Evolutionary conservation across 805 yeast genomes (phyloP).

Genomic region (Zygoascus flipseniorum): DNA sequence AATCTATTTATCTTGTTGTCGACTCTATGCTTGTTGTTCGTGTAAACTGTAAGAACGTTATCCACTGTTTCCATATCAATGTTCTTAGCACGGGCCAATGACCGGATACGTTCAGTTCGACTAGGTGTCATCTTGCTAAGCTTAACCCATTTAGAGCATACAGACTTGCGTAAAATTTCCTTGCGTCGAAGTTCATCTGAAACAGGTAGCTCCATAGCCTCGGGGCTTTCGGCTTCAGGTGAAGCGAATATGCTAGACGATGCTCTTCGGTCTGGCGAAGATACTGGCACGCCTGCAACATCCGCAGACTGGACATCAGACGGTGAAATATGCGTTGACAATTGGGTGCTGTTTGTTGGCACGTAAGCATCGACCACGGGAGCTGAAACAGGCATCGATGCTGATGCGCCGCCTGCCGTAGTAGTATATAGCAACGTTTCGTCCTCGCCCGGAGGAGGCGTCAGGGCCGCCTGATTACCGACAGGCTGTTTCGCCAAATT

Average conservation of each 20-base stretch:
- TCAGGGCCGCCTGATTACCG: neutral
- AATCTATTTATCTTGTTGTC: slow-evolving; percentile 19
- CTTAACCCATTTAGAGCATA: slow-evolving; percentile 23
- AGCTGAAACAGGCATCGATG: too few relatives aligned
- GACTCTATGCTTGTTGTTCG: slow-evolving; percentile 11
- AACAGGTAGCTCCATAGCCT: neutral
- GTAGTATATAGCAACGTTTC: neutral
- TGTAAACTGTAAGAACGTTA: slow-evolving; percentile 20
- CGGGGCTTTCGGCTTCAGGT: neutral
- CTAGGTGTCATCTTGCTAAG: slow-evolving; percentile 20
- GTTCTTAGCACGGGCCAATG: slow-evolving; percentile 22
- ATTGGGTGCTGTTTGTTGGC: neutral
- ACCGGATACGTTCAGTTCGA: slow-evolving; percentile 19
- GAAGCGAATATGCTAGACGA: neutral
- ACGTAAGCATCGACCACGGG: neutral
- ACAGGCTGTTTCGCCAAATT: neutral
- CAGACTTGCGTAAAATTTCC: slow-evolving; percentile 3
- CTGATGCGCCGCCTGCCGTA: neutral
- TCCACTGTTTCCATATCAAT: slow-evolving; percentile 22
- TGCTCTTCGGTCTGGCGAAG: neutral
- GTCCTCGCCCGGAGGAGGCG: neutral
- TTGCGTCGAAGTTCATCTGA: neutral
- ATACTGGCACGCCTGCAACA: neutral
- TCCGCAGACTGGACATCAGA: neutral
- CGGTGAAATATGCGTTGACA: neutral